Conservation (phyloP, 2,329 filamentous ascomycete genomes). For the Fusarium concolor region DNA sequence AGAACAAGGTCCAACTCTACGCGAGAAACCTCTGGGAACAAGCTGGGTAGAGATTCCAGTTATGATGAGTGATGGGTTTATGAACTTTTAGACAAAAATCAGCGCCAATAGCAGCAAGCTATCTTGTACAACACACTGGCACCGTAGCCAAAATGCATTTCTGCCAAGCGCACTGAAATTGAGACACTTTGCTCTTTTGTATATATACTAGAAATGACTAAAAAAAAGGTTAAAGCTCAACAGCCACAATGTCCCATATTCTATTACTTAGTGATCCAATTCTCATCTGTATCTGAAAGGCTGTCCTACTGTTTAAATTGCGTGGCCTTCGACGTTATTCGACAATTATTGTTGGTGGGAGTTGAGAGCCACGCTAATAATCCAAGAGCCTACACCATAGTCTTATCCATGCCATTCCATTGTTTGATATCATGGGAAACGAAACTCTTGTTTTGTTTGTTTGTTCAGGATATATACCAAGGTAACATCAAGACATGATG, state of each 20-base stretch:
- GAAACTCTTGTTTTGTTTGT: not conserved
- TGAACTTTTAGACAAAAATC: constrained; percentile 39
- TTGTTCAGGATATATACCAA: not conserved
- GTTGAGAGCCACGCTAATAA: not conserved
- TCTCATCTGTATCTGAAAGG: not conserved
- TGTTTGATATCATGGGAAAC: too few species aligned
- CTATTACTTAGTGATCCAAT: not conserved
- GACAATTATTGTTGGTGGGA: not conserved
- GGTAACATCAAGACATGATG: not conserved
- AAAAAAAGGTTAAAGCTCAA: constrained; percentile 10
- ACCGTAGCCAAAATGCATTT: constrained; percentile 20
- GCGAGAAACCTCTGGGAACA: constrained; percentile 15
- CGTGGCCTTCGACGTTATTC: not conserved
- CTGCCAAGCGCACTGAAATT: constrained; percentile 22
- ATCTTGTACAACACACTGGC: constrained; percentile 34
- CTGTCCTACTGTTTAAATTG: not conserved
- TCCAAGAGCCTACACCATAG: not conserved
- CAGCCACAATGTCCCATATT: not conserved
- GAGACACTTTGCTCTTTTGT: constrained; percentile 9
- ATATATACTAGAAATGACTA: constrained; percentile 11
- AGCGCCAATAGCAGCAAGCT: constrained; percentile 33
- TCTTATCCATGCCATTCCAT: not conserved
- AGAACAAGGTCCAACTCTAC: not conserved
- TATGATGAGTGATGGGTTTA: constrained; percentile 42
- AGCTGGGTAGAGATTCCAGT: constrained; percentile 27